These are phyloP conservation scores for Pythium phragmitis DNA, from an alignment of 352 stramenopile species.

Conservation along the genomic window DNA sequence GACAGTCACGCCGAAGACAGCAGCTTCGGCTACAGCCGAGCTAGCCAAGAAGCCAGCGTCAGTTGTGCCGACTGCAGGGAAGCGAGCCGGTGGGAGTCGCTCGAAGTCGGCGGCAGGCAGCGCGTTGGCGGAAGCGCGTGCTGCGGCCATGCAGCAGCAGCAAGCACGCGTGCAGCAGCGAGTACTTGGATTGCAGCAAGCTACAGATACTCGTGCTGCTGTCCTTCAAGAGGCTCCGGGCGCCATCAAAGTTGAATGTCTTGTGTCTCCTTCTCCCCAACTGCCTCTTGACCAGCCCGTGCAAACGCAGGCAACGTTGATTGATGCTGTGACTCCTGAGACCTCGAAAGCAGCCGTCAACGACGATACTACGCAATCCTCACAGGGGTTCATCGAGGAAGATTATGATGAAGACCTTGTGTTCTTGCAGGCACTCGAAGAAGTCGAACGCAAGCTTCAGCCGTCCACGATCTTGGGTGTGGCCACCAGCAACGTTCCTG, in stretches of 20 bases:
- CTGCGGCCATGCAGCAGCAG: conserved; percentile 46
- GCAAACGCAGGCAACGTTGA: neutral
- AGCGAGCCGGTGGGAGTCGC: conserved; percentile 8
- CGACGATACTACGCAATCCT: neutral
- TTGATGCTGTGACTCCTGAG: neutral
- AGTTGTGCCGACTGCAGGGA: neutral
- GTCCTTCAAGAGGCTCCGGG: neutral
- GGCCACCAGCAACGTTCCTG: neutral
- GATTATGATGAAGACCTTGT: conserved; percentile 63
- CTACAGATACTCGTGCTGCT: neutral
- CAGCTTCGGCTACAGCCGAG: neutral
- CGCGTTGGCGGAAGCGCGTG: conserved; percentile 46
- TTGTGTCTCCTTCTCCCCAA: neutral
- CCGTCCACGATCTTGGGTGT: neutral
- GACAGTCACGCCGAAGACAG: neutral
- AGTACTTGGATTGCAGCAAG: conserved; percentile 43
- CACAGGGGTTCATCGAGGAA: conserved; percentile 59
- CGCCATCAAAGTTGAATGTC: neutral
- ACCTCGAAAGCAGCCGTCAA: neutral
- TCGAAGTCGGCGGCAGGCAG: conserved; percentile 5
- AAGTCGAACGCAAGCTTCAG: conserved; percentile 54
- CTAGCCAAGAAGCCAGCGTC: neutral
- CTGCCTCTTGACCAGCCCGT: neutral
- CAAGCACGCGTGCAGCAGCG: conserved; percentile 48
- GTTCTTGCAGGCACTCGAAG: conserved; percentile 65